Evolutionary conservation across 169 alveolate genomes (phyloP).

Genomic region (Pseudocohnilembus persalinus): DNA sequence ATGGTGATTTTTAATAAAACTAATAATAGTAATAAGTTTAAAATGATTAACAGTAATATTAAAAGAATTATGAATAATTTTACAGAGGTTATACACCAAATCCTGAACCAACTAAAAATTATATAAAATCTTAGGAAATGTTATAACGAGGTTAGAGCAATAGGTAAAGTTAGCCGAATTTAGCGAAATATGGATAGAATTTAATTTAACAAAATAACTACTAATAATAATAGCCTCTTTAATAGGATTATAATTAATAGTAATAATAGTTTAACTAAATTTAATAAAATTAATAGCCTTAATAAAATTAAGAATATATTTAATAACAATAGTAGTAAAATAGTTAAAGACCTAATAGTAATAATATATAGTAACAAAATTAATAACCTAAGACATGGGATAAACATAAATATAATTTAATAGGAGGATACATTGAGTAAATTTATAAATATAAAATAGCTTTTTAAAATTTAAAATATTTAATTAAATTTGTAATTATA

Average conservation of each 20-base stretch:
- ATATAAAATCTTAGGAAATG: background rate
- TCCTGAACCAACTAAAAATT: background rate
- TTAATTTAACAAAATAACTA: no score
- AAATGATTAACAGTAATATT: no score
- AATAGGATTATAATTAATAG: background rate
- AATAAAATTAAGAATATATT: no score
- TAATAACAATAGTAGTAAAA: no score
- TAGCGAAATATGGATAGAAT: no score
- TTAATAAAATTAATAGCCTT: background rate
- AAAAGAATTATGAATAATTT: background rate
- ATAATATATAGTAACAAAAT: background rate
- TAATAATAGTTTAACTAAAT: no score
- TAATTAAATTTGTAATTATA: no score
- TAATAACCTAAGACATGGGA: background rate
- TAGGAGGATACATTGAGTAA: background rate
- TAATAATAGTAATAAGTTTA: no score
- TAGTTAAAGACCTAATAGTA: background rate
- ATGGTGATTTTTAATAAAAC: no score
- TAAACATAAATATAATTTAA: no score
- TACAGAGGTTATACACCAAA: background rate
- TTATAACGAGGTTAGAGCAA: background rate
- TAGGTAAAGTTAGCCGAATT: background rate
- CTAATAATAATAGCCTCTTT: no score
- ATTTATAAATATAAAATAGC: background rate
- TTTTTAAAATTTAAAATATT: no score